Evolutionary conservation across 495 filamentous ascomycete species (phyloP), one percentile per base, ranked within the genome.

Genomic region (Evansstolkia leycettana): DNA sequence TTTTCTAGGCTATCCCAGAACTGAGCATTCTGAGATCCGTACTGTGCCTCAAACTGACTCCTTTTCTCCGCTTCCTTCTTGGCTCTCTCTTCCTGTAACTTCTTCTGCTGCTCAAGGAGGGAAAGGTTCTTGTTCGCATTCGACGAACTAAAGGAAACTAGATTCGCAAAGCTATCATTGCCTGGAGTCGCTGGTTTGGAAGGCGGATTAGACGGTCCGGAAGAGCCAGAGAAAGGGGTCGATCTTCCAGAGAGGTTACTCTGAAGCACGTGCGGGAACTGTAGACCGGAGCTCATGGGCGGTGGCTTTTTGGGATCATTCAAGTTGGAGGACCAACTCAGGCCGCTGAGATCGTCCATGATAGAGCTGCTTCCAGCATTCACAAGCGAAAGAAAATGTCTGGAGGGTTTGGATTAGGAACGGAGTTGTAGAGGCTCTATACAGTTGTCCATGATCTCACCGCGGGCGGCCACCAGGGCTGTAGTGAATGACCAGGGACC

Each of bases 111-210:
- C 52, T 96, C 85, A 37, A 80, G 70, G 5, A 98, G 69, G 1
- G 80, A 82, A 0, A 94, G 61, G 40, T 78, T 87, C 52, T 70
- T 76, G 30, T 57, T 58, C 17, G 65, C 48, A 45, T 81, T 81
- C n/a, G 75, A 67, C 9, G 74, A 59, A 31, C 73, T 75, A 40
- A 89, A 84, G 28, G 75, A 80, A 14, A 95, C 79, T 13, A 98
- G 66, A 48, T 81, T 85, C 42, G 88, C 81, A 52, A 98, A 98
- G 64, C 82, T 92, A 53, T 95, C 89, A 35, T 70, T 70, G 4
- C 70, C 65, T 1, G 80, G 72, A 24, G 80, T 80, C 5, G 74
- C 50, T 3, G 72, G 47, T 44, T 77, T 74, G 1, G 75, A 66
- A 13, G 66, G 64, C 17, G 54, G 57, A 45, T 52, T 52, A 44